These are phyloP conservation scores for Chaetomiaceae sp. DNA, from an alignment of 2,329 filamentous ascomycete genomes.

Conservation along the genomic window DNA sequence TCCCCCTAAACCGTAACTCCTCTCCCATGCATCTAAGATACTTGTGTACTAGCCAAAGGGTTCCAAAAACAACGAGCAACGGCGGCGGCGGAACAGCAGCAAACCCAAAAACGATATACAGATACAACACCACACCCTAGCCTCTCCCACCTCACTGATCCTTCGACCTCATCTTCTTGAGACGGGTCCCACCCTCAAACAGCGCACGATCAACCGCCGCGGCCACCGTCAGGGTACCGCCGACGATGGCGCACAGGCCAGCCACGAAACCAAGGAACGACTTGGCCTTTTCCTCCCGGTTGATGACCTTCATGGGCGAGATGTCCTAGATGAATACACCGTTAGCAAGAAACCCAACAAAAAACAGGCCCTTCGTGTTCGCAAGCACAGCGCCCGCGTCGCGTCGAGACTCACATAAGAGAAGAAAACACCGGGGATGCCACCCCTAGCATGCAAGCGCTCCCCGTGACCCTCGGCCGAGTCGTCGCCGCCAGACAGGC, in stretches of 20 bases:
- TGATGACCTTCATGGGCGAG: conserved; percentile 99
- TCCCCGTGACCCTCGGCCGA: conserved; percentile 86
- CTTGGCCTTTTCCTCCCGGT: conserved; percentile 85
- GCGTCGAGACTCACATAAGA: conserved; percentile 87
- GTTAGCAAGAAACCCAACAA: neutral
- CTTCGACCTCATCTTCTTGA: conserved; percentile 80
- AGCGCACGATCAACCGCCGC: conserved; percentile 86
- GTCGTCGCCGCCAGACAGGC: conserved; percentile 76
- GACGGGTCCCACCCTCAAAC: conserved; percentile 78
- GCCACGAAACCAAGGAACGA: conserved; percentile 89
- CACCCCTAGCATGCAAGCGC: conserved; percentile 80
- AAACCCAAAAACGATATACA: conserved; percentile 6
- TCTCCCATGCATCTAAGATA: conserved; percentile 14
- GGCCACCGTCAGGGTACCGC: conserved; percentile 91
- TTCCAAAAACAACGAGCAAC: neutral
- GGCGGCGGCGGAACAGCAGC: too few species aligned
- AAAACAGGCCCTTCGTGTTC: too few species aligned
- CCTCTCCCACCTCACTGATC: conserved; percentile 35
- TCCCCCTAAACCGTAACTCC: conserved; percentile 15
- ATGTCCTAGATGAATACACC: conserved; percentile 90
- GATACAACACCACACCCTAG: neutral
- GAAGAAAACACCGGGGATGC: conserved; percentile 97
- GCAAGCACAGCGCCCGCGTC: too few species aligned
- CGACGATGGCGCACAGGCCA: conserved; percentile 89
- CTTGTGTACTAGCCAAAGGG: conserved; percentile 11